phyloP scores from a whole-genome alignment of 768 basidiomycete species.

The Mycena vitilis region DNA sequence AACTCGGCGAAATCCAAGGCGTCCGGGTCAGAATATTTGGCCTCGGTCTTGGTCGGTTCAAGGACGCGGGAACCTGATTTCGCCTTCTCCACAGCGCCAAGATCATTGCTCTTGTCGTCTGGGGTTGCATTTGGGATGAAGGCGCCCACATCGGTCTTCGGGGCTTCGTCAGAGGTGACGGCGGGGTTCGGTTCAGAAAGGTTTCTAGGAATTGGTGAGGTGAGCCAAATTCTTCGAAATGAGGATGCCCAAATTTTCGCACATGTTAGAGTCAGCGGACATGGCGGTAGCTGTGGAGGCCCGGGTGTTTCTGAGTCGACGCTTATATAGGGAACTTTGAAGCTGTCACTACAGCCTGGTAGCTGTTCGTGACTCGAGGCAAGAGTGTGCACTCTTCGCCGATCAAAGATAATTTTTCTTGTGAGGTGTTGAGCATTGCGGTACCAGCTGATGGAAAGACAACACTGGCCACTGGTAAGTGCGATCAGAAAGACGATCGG shows the following conservation, averaged over 20 bases:
- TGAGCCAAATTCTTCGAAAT: too few species aligned
- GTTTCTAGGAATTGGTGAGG: not conserved
- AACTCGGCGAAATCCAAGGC: not conserved
- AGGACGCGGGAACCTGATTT: not conserved
- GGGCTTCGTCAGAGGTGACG: not conserved
- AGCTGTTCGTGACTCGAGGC: too few species aligned
- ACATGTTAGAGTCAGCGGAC: constrained; percentile 14
- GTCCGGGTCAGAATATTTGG: not conserved
- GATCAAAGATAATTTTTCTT: not conserved
- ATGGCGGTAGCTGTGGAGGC: not conserved
- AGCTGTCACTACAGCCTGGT: not conserved
- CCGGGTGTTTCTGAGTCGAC: constrained; percentile 9
- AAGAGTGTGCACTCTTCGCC: not conserved
- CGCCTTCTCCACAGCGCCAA: not conserved
- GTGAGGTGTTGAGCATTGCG: not conserved
- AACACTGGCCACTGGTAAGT: not conserved
- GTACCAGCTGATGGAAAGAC: not conserved
- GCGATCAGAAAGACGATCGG: not conserved
- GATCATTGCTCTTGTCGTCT: not conserved
- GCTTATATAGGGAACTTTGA: not conserved
- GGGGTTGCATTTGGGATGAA: not conserved
- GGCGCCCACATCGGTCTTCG: constrained; percentile 1
- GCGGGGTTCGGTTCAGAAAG: not conserved
- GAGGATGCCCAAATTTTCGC: not conserved
- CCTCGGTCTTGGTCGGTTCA: not conserved